These are phyloP conservation scores for Rhizophora apiculata DNA, from an alignment of 345 rosid species.

Conservation along the genomic window DNA sequence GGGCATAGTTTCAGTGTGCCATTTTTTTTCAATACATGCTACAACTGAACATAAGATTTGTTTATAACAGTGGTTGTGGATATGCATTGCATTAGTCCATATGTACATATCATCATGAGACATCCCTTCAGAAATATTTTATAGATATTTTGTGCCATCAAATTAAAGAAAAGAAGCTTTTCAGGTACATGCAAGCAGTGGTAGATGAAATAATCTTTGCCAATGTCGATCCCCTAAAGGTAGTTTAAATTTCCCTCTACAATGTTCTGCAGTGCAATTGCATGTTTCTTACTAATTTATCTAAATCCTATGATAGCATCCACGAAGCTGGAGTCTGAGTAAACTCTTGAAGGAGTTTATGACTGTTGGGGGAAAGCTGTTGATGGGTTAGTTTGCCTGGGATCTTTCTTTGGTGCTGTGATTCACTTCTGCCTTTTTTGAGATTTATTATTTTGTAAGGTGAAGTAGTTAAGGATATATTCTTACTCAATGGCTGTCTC, in stretches of 20 bases:
- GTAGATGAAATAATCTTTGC: slow-evolving; percentile 74
- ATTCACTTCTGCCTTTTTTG: slow-evolving; percentile 2
- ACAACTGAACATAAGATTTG: no score
- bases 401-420: slow-evolving; percentile 6
- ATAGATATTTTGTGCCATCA: slow-evolving; percentile 10
- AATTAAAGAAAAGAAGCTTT: slow-evolving; percentile 10
- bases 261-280: slow-evolving; percentile 6
- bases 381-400: slow-evolving; percentile 51
- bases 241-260: slow-evolving; percentile 27
- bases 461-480: slow-evolving; percentile 1
- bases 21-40: no score
- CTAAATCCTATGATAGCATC: slow-evolving; percentile 54
- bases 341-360: slow-evolving; percentile 62
- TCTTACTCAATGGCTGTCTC: slow-evolving; percentile 19
- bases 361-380: slow-evolving; percentile 55
- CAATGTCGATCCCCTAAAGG: slow-evolving; percentile 65
- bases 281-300: slow-evolving; percentile 22
- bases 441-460: slow-evolving; percentile 7
- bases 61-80: not conserved
- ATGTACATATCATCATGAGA: not conserved
- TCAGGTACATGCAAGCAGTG: slow-evolving; percentile 95
- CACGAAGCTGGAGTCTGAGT: slow-evolving; percentile 68
- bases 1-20: no score
- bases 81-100: not conserved
- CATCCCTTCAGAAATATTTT: not conserved